A percentile compares a stretch with the other conserved stretches of the same genome.
Conservation (phyloP, 768 basidiomycete genomes). For the Kondoa subrosea region DNA sequence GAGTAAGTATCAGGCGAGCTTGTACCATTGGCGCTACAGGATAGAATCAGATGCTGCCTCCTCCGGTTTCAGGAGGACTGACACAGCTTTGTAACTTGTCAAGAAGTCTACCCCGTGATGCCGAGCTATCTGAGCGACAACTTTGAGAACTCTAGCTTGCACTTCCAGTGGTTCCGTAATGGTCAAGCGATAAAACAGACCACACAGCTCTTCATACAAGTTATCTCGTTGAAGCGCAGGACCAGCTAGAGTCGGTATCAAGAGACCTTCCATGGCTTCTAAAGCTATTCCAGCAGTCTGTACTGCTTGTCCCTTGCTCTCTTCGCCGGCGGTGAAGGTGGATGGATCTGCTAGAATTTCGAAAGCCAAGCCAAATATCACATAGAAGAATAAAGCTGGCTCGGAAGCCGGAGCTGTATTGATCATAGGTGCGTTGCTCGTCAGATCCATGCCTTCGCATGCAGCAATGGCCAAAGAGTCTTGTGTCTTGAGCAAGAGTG, state of each 20-base stretch:
- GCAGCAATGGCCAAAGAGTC: conserved; percentile 75
- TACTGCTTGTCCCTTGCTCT: neutral
- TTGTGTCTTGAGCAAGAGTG: conserved; percentile 53
- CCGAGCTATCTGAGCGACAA: neutral
- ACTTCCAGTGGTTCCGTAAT: conserved; percentile 63
- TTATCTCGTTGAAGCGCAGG: conserved; percentile 60
- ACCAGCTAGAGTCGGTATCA: conserved; percentile 63
- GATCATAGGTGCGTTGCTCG: conserved; percentile 21
- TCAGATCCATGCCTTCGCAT: conserved; percentile 35
- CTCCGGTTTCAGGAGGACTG: neutral
- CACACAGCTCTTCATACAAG: conserved; percentile 76
- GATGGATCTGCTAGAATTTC: conserved; percentile 61
- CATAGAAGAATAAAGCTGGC: conserved; percentile 66
- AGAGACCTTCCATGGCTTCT: conserved; percentile 60
- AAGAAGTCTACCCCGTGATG: neutral
- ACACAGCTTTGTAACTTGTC: neutral
- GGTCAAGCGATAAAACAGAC: conserved; percentile 71
- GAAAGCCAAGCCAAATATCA: conserved; percentile 82
- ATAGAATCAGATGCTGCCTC: too few relatives aligned
- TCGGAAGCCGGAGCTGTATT: conserved; percentile 37
- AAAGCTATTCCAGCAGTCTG: conserved; percentile 46
- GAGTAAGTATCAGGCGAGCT: too few relatives aligned
- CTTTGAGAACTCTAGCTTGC: conserved; percentile 39
- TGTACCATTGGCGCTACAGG: too few relatives aligned
- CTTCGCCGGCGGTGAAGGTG: conserved; percentile 33